Evolutionary conservation across 768 basidiomycete species (phyloP), one percentile per base, ranked within the genome.

Genomic region (Boletus tylopilopsis): DNA sequence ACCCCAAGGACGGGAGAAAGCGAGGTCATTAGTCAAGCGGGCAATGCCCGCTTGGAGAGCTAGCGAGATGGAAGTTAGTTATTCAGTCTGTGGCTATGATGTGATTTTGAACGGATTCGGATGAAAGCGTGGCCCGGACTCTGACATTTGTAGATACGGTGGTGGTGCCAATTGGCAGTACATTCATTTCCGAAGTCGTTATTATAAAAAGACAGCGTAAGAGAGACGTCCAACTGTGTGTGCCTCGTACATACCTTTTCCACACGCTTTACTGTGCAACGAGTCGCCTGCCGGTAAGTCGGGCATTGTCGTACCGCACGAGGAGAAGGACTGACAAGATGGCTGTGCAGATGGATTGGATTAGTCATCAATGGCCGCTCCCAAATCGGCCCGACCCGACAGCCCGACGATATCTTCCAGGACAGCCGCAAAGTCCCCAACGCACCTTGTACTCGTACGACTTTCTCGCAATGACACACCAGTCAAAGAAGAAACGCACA

Each of bases 401-500:
- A 39, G 45, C 58, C 62, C 67, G 60, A 56, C 69, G 64, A 58
- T 70, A 70, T 67, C 67, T 68, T 42, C 53, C 55, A 55, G 44
- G 29, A 10, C 56, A 49, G 11, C 42, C 22, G 21, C 57, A n/a
- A 12, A 51, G 53, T 50, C 60, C 58, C 12, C 62, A 64, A 15
- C 56, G 57, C 37, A 54, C 42, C 9, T 59, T 56, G 10, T 58
- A 60, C 65, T 69, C 73, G 53, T 77, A 83, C 67, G 76, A 79
- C 44, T 60, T 70, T 51, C 64, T 72, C 42, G 51, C 72, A 40
- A 76, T 78, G 69, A 66, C 77, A 47, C 74, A 79, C 64, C 80
- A 79, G 54, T 73, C 77, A 2, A 90, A 87, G 77, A 92, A 92
- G 78, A 90, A 89, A 69, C 84, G 83, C 46, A 63, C 81, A 57